These are phyloP conservation scores for Talaromyces piceae DNA, from an alignment of 2,329 filamentous ascomycete species.

Conservation along the genomic window DNA sequence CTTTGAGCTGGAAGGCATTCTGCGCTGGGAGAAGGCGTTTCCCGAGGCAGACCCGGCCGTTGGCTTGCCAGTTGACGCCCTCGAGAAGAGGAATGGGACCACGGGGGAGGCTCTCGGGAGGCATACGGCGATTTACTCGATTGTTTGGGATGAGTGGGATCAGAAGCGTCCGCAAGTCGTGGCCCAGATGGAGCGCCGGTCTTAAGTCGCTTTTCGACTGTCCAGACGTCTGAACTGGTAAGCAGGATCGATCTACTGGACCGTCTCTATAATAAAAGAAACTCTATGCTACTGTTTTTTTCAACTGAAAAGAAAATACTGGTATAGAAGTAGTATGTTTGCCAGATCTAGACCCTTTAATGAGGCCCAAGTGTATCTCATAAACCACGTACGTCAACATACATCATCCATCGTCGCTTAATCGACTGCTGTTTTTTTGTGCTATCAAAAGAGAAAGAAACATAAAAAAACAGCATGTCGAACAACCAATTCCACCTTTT, in stretches of 20 bases:
- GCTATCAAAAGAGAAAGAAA: background rate
- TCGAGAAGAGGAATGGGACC: conserved; percentile 12
- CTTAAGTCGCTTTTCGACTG: no score
- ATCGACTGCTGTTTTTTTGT: background rate
- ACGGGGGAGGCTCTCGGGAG: conserved; percentile 8
- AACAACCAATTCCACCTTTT: background rate
- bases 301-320: no score
- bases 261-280: no score
- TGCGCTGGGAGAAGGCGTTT: background rate
- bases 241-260: no score
- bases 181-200: conserved; percentile 10
- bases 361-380: background rate
- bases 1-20: background rate
- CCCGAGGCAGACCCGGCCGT: background rate
- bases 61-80: conserved; percentile 2
- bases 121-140: conserved; percentile 11
- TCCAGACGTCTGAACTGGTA: no score
- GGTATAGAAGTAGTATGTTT: no score
- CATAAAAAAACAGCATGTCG: background rate
- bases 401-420: background rate
- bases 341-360: background rate
- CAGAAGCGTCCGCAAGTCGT: conserved; percentile 7
- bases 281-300: no score
- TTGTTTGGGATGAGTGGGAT: conserved; percentile 13
- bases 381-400: background rate